Evolutionary conservation across 2,329 filamentous ascomycete genomes (phyloP).

Genomic region (Trichoderma lentiforme): DNA sequence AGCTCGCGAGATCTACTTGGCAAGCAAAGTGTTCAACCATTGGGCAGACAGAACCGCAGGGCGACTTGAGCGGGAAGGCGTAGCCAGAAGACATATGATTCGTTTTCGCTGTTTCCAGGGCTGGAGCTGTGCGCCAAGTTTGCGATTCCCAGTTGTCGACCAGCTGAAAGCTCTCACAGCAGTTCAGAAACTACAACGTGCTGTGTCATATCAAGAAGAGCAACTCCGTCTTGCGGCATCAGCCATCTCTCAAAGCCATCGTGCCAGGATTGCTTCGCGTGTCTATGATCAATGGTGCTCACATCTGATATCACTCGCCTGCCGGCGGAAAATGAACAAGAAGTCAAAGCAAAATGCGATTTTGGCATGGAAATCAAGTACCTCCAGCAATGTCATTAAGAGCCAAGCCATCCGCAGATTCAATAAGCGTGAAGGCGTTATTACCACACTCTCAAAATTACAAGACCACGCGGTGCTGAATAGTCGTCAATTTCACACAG

Average conservation of each 20-base stretch:
- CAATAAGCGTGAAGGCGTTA: constrained; percentile 18
- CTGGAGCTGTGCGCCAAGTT: constrained; percentile 35
- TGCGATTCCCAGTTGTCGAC: constrained; percentile 30
- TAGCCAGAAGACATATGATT: constrained; percentile 68
- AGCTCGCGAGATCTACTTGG: constrained; percentile 63
- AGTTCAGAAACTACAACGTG: constrained; percentile 35
- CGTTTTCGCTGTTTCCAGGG: constrained; percentile 46
- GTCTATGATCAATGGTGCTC: constrained; percentile 31
- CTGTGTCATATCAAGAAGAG: constrained; percentile 27
- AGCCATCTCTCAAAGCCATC: constrained; percentile 24
- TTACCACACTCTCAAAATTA: constrained; percentile 25
- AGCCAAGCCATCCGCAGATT: constrained; percentile 23
- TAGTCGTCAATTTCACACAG: constrained; percentile 12
- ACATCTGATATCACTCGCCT: constrained; percentile 23
- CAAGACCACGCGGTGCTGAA: constrained; percentile 16
- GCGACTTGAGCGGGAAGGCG: constrained; percentile 62
- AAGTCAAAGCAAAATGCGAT: constrained; percentile 22
- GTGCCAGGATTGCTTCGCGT: constrained; percentile 22
- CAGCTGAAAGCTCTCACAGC: constrained; percentile 30
- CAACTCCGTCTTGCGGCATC: constrained; percentile 28
- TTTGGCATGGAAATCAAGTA: constrained; percentile 26
- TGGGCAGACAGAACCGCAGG: constrained; percentile 67
- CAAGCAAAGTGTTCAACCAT: constrained; percentile 37
- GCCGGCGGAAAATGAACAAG: constrained; percentile 22
- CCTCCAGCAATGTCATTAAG: constrained; percentile 16